Evolutionary conservation across 140 eudicot species (phyloP).

Genomic region (Bidens hawaiensis): DNA sequence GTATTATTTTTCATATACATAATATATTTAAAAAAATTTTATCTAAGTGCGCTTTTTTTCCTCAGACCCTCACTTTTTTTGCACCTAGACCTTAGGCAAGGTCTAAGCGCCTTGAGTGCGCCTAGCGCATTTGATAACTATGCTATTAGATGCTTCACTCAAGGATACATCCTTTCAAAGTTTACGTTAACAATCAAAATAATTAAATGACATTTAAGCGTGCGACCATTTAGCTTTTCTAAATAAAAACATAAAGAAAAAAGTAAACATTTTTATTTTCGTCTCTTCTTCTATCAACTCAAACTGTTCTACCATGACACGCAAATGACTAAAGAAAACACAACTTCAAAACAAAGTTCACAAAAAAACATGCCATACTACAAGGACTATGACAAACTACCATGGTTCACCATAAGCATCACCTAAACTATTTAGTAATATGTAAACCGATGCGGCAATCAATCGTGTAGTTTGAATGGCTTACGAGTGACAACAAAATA

Average conservation of each 20-base stretch:
- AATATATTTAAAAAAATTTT: too few relatives aligned
- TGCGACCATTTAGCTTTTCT: background rate
- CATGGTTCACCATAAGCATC: background rate
- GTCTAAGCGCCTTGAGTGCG: too few relatives aligned
- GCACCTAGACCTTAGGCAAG: too few relatives aligned
- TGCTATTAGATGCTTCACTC: constrained; percentile 3
- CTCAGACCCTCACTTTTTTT: too few relatives aligned
- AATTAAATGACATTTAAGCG: background rate
- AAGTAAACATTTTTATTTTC: background rate
- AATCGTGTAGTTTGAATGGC: background rate
- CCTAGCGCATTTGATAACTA: too few relatives aligned
- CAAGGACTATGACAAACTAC: background rate
- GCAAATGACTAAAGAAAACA: background rate
- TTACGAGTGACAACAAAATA: background rate
- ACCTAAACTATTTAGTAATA: background rate
- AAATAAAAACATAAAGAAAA: background rate
- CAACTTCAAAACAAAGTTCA: background rate
- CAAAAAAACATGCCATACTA: background rate
- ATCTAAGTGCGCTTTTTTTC: too few relatives aligned
- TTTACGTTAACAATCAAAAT: background rate
- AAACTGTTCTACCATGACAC: background rate
- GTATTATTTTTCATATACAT: too few relatives aligned
- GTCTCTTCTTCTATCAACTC: constrained; percentile 3
- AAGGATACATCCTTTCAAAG: background rate
- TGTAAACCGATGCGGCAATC: background rate